Evolutionary conservation across 108 stramenopile species (phyloP).

Genomic region (Nitzschia inconspicua): DNA sequence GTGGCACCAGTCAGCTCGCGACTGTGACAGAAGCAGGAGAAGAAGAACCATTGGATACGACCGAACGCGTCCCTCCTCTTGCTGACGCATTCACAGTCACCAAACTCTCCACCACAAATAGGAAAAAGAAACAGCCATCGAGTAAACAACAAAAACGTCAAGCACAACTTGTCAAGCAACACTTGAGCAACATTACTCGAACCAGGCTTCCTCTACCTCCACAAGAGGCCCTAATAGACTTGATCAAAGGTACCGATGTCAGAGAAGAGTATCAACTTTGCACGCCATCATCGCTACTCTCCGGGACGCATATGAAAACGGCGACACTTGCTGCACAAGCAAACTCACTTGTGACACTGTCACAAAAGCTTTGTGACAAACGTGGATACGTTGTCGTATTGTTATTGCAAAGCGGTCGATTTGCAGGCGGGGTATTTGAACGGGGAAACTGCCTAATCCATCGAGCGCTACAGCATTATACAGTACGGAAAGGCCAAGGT

Average conservation of each 20-base stretch:
- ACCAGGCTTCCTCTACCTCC: neutral
- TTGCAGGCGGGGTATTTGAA: slow-evolving; percentile 61
- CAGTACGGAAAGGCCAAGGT: slow-evolving; percentile 83
- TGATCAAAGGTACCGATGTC: neutral
- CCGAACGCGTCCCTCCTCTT: neutral
- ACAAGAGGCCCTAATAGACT: neutral
- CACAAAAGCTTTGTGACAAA: neutral
- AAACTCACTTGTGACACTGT: neutral
- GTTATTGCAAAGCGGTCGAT: slow-evolving; percentile 63
- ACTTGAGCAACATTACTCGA: slow-evolving; percentile 6
- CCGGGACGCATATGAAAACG: neutral
- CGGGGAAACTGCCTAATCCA: slow-evolving; percentile 55
- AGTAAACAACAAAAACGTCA: slow-evolving; percentile 5
- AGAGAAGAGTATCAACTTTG: neutral
- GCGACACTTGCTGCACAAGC: neutral
- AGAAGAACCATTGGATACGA: neutral
- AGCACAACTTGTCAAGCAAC: slow-evolving; percentile 8
- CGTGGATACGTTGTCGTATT: slow-evolving; percentile 44
- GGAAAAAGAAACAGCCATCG: neutral
- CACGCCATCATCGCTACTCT: neutral
- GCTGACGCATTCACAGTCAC: neutral
- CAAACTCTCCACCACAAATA: neutral
- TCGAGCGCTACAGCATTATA: slow-evolving; percentile 66
- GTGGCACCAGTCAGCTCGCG: neutral
- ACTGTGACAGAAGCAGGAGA: neutral